A percentile compares a stretch with the other conserved stretches of the same genome.
phyloP scores from a whole-genome alignment of 495 filamentous ascomycete species.

The Cercophora newfieldiana region DNA sequence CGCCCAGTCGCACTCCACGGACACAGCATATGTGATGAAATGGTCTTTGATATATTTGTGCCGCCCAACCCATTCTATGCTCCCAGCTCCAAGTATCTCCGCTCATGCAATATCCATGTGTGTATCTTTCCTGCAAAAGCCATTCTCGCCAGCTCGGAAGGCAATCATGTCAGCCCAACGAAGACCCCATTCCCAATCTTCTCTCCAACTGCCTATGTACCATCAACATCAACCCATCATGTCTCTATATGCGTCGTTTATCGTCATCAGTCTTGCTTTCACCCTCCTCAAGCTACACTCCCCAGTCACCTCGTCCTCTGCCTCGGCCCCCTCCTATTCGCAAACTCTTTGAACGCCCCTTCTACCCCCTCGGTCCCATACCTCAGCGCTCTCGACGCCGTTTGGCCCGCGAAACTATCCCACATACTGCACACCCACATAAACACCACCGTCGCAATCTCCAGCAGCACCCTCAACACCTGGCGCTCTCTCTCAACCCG shows the following conservation, averaged over 20 bases:
- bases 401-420: slow-evolving; percentile 7
- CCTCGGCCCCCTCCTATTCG: neutral
- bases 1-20: too few relatives aligned
- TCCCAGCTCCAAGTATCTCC: too few relatives aligned
- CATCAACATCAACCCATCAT: neutral
- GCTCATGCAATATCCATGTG: too few relatives aligned
- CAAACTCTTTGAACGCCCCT: slow-evolving; percentile 27
- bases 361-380: slow-evolving; percentile 21
- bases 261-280: neutral
- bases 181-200: neutral
- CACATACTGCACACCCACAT: slow-evolving; percentile 1
- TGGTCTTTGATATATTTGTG: too few relatives aligned
- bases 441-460: neutral
- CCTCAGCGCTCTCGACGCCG: neutral
- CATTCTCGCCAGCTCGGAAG: too few relatives aligned
- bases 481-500: slow-evolving; percentile 21
- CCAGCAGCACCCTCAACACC: slow-evolving; percentile 14
- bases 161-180: neutral
- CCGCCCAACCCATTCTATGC: too few relatives aligned
- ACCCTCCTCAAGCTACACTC: neutral
- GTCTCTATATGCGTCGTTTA: neutral
- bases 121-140: too few relatives aligned
- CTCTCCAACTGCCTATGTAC: neutral
- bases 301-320: neutral
- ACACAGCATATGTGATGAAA: too few relatives aligned